Base-by-base conservation (phyloP, 2,329 filamentous ascomycete genomes). In the Mariannaea elegans region DNA sequence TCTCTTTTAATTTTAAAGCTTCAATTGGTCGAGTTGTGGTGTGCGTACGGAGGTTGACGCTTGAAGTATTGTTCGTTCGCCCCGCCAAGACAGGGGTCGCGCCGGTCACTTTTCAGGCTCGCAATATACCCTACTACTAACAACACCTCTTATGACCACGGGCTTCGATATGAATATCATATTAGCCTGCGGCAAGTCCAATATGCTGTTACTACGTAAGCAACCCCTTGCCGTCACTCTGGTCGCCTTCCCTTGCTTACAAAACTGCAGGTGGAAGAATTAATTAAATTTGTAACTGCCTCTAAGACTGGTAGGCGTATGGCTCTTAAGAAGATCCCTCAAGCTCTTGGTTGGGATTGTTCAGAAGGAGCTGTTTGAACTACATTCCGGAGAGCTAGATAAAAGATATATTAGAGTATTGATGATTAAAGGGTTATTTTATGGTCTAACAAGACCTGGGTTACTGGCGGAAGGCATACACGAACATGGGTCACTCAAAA, bases 211-310 rank as follows among this genome's bases (percentile, higher is more conserved):
- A 19, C 39, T 14, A 31, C 38, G 21, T 41, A 13, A 34, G 19
- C 27, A 21, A 29, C 24, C 5, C 32, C 24, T 6, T n/a, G 21
- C 13, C 29, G n/a, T 27, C 44, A n/a, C 29, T 32, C 21, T 4
- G 45, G 18, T 14, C 44, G 52, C 14, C 6, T 18, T 23, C 16
- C 39, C 12, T n/a, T 7, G 2, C 47, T 62, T 18, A 65, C 29
- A 18, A 16, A n/a, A 2, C 2, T 29, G 6, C 61, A 66, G 46
- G 34, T 38, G 14, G 41, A 31, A 12, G 34, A 54, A 18, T 19
- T 66, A 10, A 24, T 66, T 31, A n/a, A 51, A 18, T 64, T 65
- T 27, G 27, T 62, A 44, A 32, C 46, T 18, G 64, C 61, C 21
- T 59, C 61, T 7, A 60, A 62, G 12, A 23, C 14, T 14, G 16